These are phyloP conservation scores for Botryosphaeria dothidea DNA, from an alignment of 2,329 filamentous ascomycete genomes.

Conservation along the genomic window DNA sequence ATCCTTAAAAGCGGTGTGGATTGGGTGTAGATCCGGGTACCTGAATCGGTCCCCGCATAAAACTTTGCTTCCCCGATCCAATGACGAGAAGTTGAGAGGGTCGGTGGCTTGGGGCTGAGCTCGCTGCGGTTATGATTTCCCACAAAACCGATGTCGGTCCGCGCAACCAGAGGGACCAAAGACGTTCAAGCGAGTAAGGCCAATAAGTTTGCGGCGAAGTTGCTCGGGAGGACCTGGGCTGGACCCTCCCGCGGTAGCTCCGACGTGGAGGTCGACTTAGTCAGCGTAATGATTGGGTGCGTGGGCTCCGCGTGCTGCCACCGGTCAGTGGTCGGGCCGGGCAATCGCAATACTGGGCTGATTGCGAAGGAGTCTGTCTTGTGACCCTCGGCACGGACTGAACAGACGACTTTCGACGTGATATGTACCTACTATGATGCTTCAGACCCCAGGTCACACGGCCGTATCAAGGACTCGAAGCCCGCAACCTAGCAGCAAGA, in stretches of 20 bases:
- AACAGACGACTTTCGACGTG: background rate
- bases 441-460: background rate
- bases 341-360: slow-evolving; percentile 14
- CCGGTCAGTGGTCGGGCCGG: slow-evolving; percentile 9
- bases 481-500: too few relatives aligned
- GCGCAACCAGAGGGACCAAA: background rate
- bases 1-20: slow-evolving; percentile 14
- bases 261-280: slow-evolving; percentile 1
- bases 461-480: background rate
- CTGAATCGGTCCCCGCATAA: slow-evolving; percentile 11
- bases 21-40: slow-evolving; percentile 16
- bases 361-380: slow-evolving; percentile 13
- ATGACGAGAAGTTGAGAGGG: slow-evolving; percentile 1
- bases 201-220: slow-evolving; percentile 1
- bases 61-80: slow-evolving; percentile 13
- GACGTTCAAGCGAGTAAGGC: background rate
- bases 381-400: slow-evolving; percentile 3
- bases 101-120: slow-evolving; percentile 8
- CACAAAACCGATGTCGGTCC: slow-evolving; percentile 1
- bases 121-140: slow-evolving; percentile 9
- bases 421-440: background rate
- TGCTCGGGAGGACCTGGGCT: background rate
- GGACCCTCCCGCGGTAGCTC: background rate
- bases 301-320: background rate
- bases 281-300: slow-evolving; percentile 11